Evolutionary conservation across 1,139 yeast species (phyloP).

Genomic region (Suhomyces maxii): DNA sequence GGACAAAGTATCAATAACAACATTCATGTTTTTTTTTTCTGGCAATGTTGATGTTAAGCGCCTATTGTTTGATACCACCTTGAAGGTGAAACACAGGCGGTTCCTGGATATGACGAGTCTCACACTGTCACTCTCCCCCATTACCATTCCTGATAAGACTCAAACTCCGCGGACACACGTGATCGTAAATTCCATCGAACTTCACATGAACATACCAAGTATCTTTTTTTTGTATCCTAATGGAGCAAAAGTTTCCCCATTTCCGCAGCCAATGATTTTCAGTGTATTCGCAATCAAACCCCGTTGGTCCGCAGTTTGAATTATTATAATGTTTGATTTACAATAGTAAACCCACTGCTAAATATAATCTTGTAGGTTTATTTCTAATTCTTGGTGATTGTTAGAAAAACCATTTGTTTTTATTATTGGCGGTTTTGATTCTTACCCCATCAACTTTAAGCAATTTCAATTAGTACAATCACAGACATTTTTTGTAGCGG

Average conservation of each 20-base stretch:
- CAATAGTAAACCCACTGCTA: no score
- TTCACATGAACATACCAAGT: background rate
- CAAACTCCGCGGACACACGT: background rate
- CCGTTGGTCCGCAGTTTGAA: background rate
- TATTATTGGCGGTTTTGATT: no score
- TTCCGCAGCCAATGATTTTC: slow-evolving; percentile 4
- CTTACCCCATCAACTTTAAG: no score
- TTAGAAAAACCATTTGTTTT: no score
- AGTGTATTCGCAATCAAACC: slow-evolving; percentile 2
- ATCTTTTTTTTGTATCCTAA: background rate
- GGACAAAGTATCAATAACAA: no score
- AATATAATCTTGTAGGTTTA: no score
- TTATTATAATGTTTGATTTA: no score
- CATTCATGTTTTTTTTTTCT: no score
- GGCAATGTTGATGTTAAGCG: background rate
- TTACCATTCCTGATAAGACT: background rate
- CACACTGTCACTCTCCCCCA: background rate
- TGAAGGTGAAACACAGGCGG: background rate
- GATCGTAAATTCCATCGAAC: background rate
- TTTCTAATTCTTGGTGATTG: no score
- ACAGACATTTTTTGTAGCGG: background rate
- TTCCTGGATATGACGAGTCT: background rate
- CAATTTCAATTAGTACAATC: no score
- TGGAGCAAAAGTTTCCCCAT: background rate
- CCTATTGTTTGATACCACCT: background rate